Evolutionary conservation across 2,329 filamentous ascomycete species (phyloP).

Genomic region (Zymoseptoria ardabiliae): DNA sequence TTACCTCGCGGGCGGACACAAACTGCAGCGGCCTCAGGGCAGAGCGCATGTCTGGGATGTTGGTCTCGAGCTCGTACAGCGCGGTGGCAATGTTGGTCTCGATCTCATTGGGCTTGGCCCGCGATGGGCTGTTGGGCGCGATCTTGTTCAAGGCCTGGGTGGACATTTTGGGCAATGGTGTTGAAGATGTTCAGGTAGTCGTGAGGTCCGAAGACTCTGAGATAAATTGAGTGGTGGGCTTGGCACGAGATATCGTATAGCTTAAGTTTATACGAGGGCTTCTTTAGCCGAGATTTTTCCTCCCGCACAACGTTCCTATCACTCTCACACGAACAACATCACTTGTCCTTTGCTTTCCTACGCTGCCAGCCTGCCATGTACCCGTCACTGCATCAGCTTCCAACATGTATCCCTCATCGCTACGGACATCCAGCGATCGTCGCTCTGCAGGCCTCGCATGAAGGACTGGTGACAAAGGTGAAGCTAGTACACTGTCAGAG

Average conservation of each 20-base stretch:
- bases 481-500: neutral
- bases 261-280: neutral
- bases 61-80: constrained; percentile 98
- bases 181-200: neutral
- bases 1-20: constrained; percentile 98
- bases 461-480: neutral
- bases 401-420: neutral
- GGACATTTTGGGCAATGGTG: constrained; percentile 47
- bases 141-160: constrained; percentile 90
- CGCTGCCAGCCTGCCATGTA: too few relatives aligned
- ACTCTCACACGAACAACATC: neutral
- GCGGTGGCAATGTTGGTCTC: constrained; percentile 95
- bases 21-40: constrained; percentile 97
- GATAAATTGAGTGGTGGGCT: neutral
- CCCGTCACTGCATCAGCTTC: neutral
- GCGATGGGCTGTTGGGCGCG: constrained; percentile 90
- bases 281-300: neutral
- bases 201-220: neutral
- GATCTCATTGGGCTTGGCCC: constrained; percentile 92
- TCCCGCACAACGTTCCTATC: neutral
- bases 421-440: neutral
- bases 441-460: neutral
- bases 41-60: constrained; percentile 95
- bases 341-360: neutral
- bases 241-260: neutral